Conservation (phyloP, 345 rosid genomes). For the thale cress (Arabidopsis thaliana) region DNA sequence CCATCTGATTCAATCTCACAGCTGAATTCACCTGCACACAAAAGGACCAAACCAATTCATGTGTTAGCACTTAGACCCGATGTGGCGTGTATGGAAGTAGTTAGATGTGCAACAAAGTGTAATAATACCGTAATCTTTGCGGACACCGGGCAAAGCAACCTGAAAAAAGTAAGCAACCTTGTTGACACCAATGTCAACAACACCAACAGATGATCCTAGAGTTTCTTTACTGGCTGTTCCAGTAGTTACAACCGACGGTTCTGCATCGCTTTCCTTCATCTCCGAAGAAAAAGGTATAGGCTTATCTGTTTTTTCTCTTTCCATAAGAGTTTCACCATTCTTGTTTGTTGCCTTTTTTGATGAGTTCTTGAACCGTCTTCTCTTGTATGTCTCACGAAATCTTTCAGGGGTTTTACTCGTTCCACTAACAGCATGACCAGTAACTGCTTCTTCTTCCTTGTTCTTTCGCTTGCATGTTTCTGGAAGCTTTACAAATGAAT, state of each 20-base stretch:
- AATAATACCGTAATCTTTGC: conserved; percentile 51
- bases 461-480: conserved; percentile 37
- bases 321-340: conserved; percentile 25
- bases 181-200: conserved; percentile 63
- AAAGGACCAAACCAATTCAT: conserved; percentile 17
- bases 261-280: conserved; percentile 40
- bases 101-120: conserved; percentile 10
- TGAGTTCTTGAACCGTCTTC: conserved; percentile 38
- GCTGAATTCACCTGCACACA: conserved; percentile 57
- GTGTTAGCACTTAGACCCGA: conserved; percentile 10
- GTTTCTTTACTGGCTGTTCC: conserved; percentile 55
- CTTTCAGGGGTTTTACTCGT: conserved; percentile 39
- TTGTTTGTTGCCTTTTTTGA: conserved; percentile 24
- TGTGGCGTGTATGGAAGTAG: background rate
- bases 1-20: conserved; percentile 68
- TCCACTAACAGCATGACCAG: conserved; percentile 20
- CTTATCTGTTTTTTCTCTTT: conserved; percentile 37
- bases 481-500: conserved; percentile 27
- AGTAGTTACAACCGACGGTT: conserved; percentile 36
- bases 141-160: conserved; percentile 66
- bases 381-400: conserved; percentile 42
- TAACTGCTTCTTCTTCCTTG: conserved; percentile 27
- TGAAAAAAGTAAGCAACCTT: conserved; percentile 61
- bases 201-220: conserved; percentile 59
- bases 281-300: conserved; percentile 42